Evolutionary conservation across 2,329 filamentous ascomycete species (phyloP).

Genomic region (Myriosclerotinia curreyana): DNA sequence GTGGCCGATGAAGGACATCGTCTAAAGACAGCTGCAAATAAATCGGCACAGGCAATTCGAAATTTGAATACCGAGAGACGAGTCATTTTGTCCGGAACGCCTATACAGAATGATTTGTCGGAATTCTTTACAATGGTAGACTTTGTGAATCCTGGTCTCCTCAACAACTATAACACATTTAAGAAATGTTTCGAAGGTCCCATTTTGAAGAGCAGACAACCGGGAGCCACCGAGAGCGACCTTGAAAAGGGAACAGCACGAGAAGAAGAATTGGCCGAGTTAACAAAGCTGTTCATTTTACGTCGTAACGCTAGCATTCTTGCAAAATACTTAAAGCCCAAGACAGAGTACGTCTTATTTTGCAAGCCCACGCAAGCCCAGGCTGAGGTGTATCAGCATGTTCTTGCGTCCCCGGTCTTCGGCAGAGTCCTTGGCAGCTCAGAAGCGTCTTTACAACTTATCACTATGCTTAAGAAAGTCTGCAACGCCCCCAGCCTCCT

Average conservation of each 20-base stretch:
- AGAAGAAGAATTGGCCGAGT: slow-evolving; percentile 82
- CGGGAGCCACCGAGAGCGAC: slow-evolving; percentile 57
- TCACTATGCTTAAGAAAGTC: slow-evolving; percentile 70
- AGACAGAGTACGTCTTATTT: slow-evolving; percentile 93
- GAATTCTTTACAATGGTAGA: slow-evolving; percentile 94
- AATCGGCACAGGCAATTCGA: slow-evolving; percentile 84
- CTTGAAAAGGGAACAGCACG: slow-evolving; percentile 69
- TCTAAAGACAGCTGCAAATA: slow-evolving; percentile 94
- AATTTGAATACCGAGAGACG: slow-evolving; percentile 68
- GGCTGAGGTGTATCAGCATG: slow-evolving; percentile 75
- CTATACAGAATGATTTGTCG: slow-evolving; percentile 90
- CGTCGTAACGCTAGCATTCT: slow-evolving; percentile 89
- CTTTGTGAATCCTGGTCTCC: slow-evolving; percentile 88
- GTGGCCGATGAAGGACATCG: slow-evolving; percentile 97
- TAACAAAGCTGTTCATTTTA: slow-evolving; percentile 87
- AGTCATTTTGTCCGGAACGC: slow-evolving; percentile 63
- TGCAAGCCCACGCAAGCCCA: slow-evolving; percentile 89
- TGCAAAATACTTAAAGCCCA: slow-evolving; percentile 82
- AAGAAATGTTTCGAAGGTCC: slow-evolving; percentile 93
- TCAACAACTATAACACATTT: slow-evolving; percentile 89
- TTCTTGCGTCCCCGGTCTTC: slow-evolving; percentile 64
- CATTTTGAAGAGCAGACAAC: slow-evolving; percentile 65
- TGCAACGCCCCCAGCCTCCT: slow-evolving; percentile 69
- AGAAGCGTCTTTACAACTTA: slow-evolving; percentile 63
- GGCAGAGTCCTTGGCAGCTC: slow-evolving; percentile 58